Conservation (phyloP, 306 rosid species). For the Pterocarpus santalinus region DNA sequence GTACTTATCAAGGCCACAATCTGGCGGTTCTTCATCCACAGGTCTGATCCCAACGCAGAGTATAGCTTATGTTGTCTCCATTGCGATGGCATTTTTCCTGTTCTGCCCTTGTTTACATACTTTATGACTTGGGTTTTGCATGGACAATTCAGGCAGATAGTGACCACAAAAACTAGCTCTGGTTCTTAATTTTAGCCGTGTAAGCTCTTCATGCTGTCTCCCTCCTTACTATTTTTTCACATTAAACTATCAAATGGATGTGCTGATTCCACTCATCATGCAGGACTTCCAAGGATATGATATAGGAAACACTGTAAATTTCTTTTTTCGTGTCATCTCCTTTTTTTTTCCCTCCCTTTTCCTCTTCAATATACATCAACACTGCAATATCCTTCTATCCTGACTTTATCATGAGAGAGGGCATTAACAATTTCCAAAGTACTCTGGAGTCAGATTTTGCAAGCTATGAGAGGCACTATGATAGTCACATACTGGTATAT, state of each 20-base stretch:
- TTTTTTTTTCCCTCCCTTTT: neutral
- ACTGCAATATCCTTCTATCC: neutral
- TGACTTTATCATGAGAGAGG: conserved; percentile 1
- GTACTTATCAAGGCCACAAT: conserved; percentile 66
- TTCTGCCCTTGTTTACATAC: conserved; percentile 44
- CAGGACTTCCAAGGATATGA: conserved; percentile 46
- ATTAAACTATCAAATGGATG: neutral
- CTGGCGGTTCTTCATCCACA: conserved; percentile 49
- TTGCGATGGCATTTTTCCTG: conserved; percentile 41
- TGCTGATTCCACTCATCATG: conserved; percentile 45
- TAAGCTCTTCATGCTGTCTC: conserved; percentile 37
- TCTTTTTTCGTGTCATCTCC: neutral
- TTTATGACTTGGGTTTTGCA: conserved; percentile 42
- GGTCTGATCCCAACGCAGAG: conserved; percentile 52
- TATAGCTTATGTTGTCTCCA: conserved; percentile 45
- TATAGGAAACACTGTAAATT: conserved; percentile 58
- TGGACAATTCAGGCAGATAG: conserved; percentile 54
- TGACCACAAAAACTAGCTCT: conserved; percentile 19
- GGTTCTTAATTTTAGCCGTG: conserved; percentile 28
- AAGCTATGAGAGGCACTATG: conserved; percentile 17
- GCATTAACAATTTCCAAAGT: conserved; percentile 38
- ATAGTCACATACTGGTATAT: neutral
- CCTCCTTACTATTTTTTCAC: conserved; percentile 29
- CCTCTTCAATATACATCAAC: conserved; percentile 27
- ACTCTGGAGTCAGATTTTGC: conserved; percentile 44